Conservation (phyloP, 164 flowering plant species). For the Sedum album region DNA sequence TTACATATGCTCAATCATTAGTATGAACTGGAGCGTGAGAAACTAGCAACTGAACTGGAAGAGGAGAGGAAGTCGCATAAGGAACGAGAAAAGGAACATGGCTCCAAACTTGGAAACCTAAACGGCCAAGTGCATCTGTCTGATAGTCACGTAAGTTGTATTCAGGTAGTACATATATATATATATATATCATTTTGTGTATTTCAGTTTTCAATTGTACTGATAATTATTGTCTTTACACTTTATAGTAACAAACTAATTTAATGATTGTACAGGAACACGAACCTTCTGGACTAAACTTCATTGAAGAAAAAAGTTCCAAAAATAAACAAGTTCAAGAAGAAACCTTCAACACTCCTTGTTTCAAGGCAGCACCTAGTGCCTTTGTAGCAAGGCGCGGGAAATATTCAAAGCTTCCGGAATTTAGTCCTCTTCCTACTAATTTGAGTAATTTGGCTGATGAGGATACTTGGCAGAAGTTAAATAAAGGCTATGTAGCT, state of each 20-base stretch:
- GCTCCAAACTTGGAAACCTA: conserved; percentile 50
- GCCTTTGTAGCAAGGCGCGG: conserved; percentile 65
- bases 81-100: conserved; percentile 69
- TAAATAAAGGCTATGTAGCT: conserved; percentile 76
- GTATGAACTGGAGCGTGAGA: conserved; percentile 87
- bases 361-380: conserved; percentile 47
- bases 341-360: conserved; percentile 62
- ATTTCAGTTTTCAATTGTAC: neutral
- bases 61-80: conserved; percentile 79
- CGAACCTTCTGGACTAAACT: conserved; percentile 23
- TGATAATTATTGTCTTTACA: neutral
- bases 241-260: neutral
- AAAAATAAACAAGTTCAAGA: conserved; percentile 21
- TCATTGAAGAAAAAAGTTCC: conserved; percentile 29
- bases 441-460: conserved; percentile 63
- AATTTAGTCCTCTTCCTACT: conserved; percentile 79
- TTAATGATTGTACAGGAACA: conserved; percentile 17
- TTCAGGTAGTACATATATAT: conserved; percentile 35
- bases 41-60: conserved; percentile 79
- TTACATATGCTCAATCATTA: conserved; percentile 19
- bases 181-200: neutral
- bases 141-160: conserved; percentile 31
- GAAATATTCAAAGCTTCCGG: conserved; percentile 41
- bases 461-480: conserved; percentile 83
- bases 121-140: conserved; percentile 40